Base-by-base conservation (phyloP, 2,329 filamentous ascomycete species). In the Penicillium sp. region DNA sequence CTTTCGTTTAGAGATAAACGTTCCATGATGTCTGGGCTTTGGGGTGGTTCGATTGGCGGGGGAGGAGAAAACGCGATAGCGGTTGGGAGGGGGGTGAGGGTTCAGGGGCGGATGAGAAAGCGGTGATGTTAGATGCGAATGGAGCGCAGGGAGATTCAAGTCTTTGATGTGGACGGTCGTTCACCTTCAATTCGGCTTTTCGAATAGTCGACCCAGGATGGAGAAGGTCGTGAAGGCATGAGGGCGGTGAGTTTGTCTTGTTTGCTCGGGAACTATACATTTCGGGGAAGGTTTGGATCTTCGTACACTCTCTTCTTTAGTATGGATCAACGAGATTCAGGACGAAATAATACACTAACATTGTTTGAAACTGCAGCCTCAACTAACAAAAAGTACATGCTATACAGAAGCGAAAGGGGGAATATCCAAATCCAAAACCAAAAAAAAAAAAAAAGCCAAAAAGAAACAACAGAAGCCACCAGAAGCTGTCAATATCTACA, bases 1-100 rank as follows among this genome's bases (percentile, higher is more conserved):
- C 55, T 61, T 27, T 74, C 72, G 50, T 74, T 70, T 29, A 71
- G 57, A 39, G 71, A 67, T 58, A 70, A 63, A 46, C 71, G 66
- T 58, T 74, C 72, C 72, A 74, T 74, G 40, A 29, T 59, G 53
- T 51, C 14, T 19, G 36, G 32, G 51, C 26, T n/a, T 19, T 48
- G 46, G 34, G 46, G 45, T 45, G 47, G 48, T 32, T 34, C 11
- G 36, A 41, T 38, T 53, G 50, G 57, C 51, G 47, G 38, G 50
- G 43, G 29, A 53, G 59, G 47, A 34, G 47, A 54, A 59, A 53
- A 38, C 47, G 44, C 40, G 50, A 55, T 50, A 47, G 46, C 38
- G 19, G n/a, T n/a, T n/a, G 50, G 40, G 41, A 42, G 30, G 41
- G 39, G 26, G 26, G n/a, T 9, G 23, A 35, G 47, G 18, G 23